phyloP scores from a whole-genome alignment of 176 grass and related monocot genomes.

The Triticum monococcum region DNA sequence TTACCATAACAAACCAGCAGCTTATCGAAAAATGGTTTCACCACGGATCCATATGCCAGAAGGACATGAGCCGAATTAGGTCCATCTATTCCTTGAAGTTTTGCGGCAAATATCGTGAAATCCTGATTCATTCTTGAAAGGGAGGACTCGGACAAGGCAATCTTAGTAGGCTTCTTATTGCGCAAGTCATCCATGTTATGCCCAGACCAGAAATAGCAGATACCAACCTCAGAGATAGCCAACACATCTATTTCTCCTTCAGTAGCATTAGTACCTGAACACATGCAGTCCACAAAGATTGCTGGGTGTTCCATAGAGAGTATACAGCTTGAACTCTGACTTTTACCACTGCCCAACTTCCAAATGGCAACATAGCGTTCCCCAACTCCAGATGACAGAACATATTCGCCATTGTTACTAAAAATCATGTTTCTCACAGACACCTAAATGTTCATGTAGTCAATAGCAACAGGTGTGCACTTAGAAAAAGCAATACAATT shows the following conservation, averaged over 20 bases:
- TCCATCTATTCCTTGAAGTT: conserved; percentile 61
- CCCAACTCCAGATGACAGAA: conserved; percentile 87
- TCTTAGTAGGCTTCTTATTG: conserved; percentile 75
- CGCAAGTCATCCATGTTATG: conserved; percentile 52
- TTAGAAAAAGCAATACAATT: conserved; percentile 1
- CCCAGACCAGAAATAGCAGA: conserved; percentile 90
- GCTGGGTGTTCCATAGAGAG: conserved; percentile 90
- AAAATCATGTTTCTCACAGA: conserved; percentile 82
- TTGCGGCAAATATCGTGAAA: conserved; percentile 69
- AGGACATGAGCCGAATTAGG: conserved; percentile 66
- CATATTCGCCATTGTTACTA: conserved; percentile 66
- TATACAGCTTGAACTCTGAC: conserved; percentile 54
- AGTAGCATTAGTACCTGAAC: conserved; percentile 17
- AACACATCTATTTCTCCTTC: conserved; percentile 55
- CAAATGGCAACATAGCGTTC: conserved; percentile 90
- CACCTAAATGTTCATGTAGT: conserved; percentile 47
- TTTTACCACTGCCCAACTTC: conserved; percentile 64
- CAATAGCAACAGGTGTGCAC: conserved; percentile 16
- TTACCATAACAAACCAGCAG: conserved; percentile 61
- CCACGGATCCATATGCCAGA: conserved; percentile 79
- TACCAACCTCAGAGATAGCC: conserved; percentile 81
- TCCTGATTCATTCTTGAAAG: conserved; percentile 44
- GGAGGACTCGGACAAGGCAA: conserved; percentile 47
- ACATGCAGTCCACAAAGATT: conserved; percentile 75
- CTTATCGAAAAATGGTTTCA: conserved; percentile 89